Conservation (phyloP, 805 yeast genomes). For the Lipomyces kockii region DNA sequence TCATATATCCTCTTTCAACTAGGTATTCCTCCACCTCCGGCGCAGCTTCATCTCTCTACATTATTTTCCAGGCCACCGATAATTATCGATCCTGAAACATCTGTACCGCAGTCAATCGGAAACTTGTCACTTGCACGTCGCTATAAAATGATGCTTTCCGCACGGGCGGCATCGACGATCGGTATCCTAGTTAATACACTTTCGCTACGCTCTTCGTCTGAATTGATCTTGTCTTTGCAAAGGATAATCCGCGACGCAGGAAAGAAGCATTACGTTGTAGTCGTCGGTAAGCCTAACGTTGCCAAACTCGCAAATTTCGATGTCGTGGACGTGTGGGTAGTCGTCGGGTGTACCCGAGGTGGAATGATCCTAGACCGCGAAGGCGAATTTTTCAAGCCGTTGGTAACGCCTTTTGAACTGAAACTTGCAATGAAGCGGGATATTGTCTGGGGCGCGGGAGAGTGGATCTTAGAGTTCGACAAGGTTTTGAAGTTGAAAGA, state of each 20-base stretch:
- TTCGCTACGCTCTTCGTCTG: constrained; percentile 74
- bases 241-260: constrained; percentile 71
- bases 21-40: constrained; percentile 75
- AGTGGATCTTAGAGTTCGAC: constrained; percentile 85
- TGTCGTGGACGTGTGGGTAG: constrained; percentile 91
- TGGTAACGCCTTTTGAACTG: constrained; percentile 91
- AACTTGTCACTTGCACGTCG: constrained; percentile 71
- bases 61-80: constrained; percentile 51
- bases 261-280: constrained; percentile 91
- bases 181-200: constrained; percentile 91
- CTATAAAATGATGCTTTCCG: constrained; percentile 82
- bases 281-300: constrained; percentile 97
- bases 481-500: constrained; percentile 51
- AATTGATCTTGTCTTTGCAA: constrained; percentile 64
- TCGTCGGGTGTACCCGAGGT: constrained; percentile 91
- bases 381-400: constrained; percentile 85
- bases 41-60: constrained; percentile 75
- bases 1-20: constrained; percentile 71
- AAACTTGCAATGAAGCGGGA: constrained; percentile 77
- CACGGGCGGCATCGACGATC: constrained; percentile 88
- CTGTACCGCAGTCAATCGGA: neutral
- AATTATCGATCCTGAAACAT: constrained; percentile 25
- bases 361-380: constrained; percentile 83
- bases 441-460: constrained; percentile 81
- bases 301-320: constrained; percentile 97